phyloP scores from a whole-genome alignment of 495 filamentous ascomycete genomes.

The Extremus antarcticus region DNA sequence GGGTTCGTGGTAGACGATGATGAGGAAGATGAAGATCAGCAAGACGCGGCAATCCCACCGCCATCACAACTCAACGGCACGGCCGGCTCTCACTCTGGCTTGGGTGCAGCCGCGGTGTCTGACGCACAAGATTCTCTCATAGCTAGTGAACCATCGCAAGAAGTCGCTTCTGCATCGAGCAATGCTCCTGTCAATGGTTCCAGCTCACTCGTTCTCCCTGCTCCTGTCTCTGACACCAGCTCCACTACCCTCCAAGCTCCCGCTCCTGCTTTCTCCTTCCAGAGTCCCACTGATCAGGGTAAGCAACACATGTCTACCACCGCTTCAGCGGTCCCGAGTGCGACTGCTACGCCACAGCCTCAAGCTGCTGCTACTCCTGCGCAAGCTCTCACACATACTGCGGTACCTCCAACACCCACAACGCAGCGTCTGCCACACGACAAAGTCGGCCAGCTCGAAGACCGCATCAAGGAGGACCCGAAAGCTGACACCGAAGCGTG shows the following conservation, averaged over 20 bases:
- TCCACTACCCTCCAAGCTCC: constrained; percentile 33
- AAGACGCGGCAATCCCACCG: not conserved
- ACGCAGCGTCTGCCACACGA: constrained; percentile 59
- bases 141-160: constrained; percentile 23
- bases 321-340: constrained; percentile 4
- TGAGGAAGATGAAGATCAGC: constrained; percentile 40
- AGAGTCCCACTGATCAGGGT: constrained; percentile 7
- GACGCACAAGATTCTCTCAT: constrained; percentile 15
- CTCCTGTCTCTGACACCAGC: constrained; percentile 44
- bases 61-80: constrained; percentile 12
- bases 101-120: constrained; percentile 8
- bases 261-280: constrained; percentile 18
- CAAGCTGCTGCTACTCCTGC: constrained; percentile 19
- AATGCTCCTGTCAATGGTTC: constrained; percentile 48
- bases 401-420: constrained; percentile 10
- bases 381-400: not conserved
- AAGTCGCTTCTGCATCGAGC: constrained; percentile 38
- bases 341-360: constrained; percentile 11
- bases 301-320: constrained; percentile 10
- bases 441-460: constrained; percentile 73
- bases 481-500: constrained; percentile 84
- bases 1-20: constrained; percentile 68
- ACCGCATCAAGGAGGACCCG: constrained; percentile 81
- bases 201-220: constrained; percentile 47
- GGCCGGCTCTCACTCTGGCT: constrained; percentile 8